Conservation (phyloP, 768 basidiomycete species). For the Candolleomyces aberdarensis region DNA sequence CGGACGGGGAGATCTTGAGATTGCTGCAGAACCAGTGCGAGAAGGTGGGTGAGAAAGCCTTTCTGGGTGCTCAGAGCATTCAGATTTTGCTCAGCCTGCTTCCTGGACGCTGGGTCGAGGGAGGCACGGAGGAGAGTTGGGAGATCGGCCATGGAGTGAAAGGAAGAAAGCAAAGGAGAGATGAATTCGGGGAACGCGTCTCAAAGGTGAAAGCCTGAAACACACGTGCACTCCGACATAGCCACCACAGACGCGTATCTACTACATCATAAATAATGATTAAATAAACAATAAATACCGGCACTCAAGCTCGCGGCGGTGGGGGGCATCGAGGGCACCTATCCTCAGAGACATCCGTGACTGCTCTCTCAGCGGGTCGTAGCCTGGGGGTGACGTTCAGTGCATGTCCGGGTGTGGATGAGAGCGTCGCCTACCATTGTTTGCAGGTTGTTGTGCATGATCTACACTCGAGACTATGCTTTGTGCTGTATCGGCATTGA, state of each 20-base stretch:
- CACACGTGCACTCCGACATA: not conserved
- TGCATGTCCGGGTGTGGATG: no score
- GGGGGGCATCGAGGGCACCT: not conserved
- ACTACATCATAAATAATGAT: not conserved
- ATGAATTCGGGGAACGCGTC: not conserved
- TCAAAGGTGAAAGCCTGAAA: not conserved
- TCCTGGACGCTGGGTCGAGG: constrained; percentile 63
- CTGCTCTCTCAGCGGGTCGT: not conserved
- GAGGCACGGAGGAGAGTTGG: constrained; percentile 70
- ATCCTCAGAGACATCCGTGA: not conserved
- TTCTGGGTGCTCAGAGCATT: constrained; percentile 61
- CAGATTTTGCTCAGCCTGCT: constrained; percentile 81
- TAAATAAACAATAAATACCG: no score
- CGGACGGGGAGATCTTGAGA: constrained; percentile 65
- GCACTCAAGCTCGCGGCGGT: not conserved
- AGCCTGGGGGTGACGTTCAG: not conserved
- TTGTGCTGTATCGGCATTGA: not conserved
- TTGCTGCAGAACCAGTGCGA: constrained; percentile 74
- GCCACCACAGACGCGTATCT: not conserved
- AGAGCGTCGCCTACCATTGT: not conserved
- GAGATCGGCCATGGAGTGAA: constrained; percentile 56
- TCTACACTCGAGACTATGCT: not conserved
- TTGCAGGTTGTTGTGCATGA: not conserved
- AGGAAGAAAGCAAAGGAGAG: not conserved
- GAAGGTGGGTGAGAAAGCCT: constrained; percentile 77